Percentiles rank a stretch among this genome's conserved stretches.
phyloP scores from a whole-genome alignment of 2,329 filamentous ascomycete species.

The Penicillium sp. region DNA sequence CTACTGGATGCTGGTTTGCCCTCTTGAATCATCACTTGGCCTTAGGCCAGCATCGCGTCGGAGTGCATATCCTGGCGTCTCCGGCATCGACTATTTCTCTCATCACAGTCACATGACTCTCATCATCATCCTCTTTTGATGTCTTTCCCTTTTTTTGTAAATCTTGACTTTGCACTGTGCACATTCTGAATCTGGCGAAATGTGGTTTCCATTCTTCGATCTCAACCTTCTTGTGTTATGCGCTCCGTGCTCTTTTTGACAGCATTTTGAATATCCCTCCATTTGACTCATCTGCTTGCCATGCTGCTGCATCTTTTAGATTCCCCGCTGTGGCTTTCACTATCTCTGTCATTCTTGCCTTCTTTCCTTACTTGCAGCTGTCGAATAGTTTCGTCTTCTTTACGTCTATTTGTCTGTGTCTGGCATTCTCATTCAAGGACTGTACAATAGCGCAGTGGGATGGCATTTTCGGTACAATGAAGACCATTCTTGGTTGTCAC shows the following conservation, averaged over 20 bases:
- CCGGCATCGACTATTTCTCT: constrained; percentile 22
- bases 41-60: constrained; percentile 15
- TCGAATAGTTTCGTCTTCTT: constrained; percentile 8
- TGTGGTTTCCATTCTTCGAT: constrained; percentile 7
- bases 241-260: constrained; percentile 3
- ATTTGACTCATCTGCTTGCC: constrained; percentile 14
- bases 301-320: constrained; percentile 19
- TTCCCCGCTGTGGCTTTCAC: constrained; percentile 26
- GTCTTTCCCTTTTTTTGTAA: constrained; percentile 16
- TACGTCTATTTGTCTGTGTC: constrained; percentile 4
- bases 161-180: constrained; percentile 15
- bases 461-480: constrained; percentile 25
- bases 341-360: constrained; percentile 12
- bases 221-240: constrained; percentile 4
- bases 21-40: constrained; percentile 2
- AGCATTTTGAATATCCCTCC: constrained; percentile 8
- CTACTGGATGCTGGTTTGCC: background rate
- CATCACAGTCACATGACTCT: constrained; percentile 10
- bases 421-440: constrained; percentile 21
- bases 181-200: constrained; percentile 15
- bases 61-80: constrained; percentile 33
- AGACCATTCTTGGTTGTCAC: constrained; percentile 13
- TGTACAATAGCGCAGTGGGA: constrained; percentile 27
- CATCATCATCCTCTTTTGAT: constrained; percentile 12
- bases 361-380: constrained; percentile 2